Base-by-base conservation (phyloP, 352 stramenopile species). In the Phytophthora pinifolia region DNA sequence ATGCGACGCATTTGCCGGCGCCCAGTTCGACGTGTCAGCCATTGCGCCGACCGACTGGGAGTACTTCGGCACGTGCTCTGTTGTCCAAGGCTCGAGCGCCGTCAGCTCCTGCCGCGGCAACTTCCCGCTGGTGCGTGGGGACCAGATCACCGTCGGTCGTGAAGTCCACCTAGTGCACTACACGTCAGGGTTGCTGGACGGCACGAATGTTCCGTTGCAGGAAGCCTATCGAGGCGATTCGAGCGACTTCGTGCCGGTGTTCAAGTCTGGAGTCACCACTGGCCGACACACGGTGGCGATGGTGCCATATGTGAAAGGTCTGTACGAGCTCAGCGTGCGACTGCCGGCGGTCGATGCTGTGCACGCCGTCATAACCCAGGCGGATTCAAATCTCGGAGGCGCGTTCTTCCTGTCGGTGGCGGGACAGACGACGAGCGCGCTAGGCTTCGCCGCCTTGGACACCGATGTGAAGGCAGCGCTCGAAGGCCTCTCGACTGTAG, bases 261-360 rank as follows among this genome's bases (percentile, higher is more conserved):
- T 79, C 38, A 89, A 90, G 36, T 71, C 69, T 12, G 76, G 73
- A 1, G 17, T 17, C 0, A 55, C 59, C 8, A 96, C 87, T 4
- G 94, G 92, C 0, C 91, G 72, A 1, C 86, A 98, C 52, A 62
- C 66, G 1, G 75, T 98, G 6, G 85, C 77, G 25, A 97, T 97
- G 70, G 89, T 89, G 17, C 92, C 93, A 0, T 79, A 87, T 17
- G 86, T 98, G 15, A 91, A 94, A 51, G 95, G 95, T 4, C 70
- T 67, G 25, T 98, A 98, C 66, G 48, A 76, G 15, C 63, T 98
- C 14, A 84, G 79, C 34, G 88, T 98, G 2, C 74, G 71, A 34
- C 54, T 96, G 3, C 86, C 88, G n/a, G 63, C 65, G 0, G 61
- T 96, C 6, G 36, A 76, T 36, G 86, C 91, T 48, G 81, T 97